Percentiles rank a stretch among this genome's conserved stretches.
Evolutionary conservation across 139 green algal genomes (phyloP).

Genomic region (Coccomyxa sp.): DNA sequence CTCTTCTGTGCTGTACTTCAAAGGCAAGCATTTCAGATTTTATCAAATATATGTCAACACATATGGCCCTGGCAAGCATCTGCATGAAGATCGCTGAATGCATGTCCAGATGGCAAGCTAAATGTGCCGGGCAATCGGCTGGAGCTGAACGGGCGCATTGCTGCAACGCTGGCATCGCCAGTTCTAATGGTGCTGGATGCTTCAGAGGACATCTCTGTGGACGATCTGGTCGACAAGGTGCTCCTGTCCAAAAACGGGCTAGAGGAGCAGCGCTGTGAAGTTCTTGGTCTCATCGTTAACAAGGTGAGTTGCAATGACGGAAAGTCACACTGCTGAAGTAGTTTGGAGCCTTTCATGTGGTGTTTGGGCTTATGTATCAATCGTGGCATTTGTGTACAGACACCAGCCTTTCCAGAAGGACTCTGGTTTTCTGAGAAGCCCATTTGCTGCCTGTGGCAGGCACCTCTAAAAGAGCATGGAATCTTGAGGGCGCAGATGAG

Average conservation of each 20-base stretch:
- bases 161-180: conserved; percentile 40
- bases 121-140: conserved; percentile 22
- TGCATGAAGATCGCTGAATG: too few species aligned
- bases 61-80: too few species aligned
- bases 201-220: background rate
- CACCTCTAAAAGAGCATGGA: conserved; percentile 12
- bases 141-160: conserved; percentile 44
- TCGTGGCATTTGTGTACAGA: too few species aligned
- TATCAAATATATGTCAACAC: too few species aligned
- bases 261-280: conserved; percentile 33
- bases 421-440: too few species aligned
- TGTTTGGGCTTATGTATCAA: too few species aligned
- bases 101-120: conserved; percentile 16
- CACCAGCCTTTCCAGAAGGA: too few species aligned
- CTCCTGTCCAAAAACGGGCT: conserved; percentile 33
- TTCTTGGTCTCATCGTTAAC: conserved; percentile 64
- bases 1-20: too few species aligned
- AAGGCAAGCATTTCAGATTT: too few species aligned
- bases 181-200: conserved; percentile 53
- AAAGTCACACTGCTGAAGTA: too few species aligned
- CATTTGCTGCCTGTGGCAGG: background rate
- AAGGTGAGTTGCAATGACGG: conserved; percentile 23
- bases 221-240: conserved; percentile 17
- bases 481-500: conserved; percentile 26
- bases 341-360: too few species aligned